Evolutionary conservation across 306 rosid species (phyloP).

Genomic region (Lathyrus aphaca): DNA sequence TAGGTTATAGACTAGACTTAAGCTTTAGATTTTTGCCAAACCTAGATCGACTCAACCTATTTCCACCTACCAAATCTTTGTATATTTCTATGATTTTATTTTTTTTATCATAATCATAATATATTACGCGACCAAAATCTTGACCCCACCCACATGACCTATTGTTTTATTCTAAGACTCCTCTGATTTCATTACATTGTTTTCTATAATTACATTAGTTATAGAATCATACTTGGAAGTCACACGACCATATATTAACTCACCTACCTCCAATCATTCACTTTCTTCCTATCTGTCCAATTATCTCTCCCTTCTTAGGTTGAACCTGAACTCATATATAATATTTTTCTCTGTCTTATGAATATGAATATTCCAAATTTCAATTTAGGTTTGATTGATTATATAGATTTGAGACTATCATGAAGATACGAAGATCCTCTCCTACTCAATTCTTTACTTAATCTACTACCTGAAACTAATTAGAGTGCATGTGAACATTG

Average conservation of each 20-base stretch:
- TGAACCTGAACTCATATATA: background rate
- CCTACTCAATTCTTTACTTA: constrained; percentile 33
- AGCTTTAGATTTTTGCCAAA: no score
- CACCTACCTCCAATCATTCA: background rate
- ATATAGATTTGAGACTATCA: constrained; percentile 41
- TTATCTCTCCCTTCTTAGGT: constrained; percentile 27
- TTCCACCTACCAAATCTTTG: constrained; percentile 44
- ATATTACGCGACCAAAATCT: constrained; percentile 32
- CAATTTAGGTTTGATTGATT: constrained; percentile 21
- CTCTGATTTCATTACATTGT: constrained; percentile 34
- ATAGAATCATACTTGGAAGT: constrained; percentile 41
- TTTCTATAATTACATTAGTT: constrained; percentile 19
- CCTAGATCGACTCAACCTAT: no score
- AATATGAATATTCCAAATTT: constrained; percentile 37
- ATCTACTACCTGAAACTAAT: constrained; percentile 14
- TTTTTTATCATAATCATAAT: background rate
- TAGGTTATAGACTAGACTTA: no score
- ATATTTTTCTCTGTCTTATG: background rate
- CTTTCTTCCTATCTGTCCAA: background rate
- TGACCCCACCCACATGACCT: constrained; percentile 66
- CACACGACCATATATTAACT: constrained; percentile 31
- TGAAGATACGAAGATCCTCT: constrained; percentile 50
- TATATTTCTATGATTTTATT: constrained; percentile 29
- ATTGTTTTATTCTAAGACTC: constrained; percentile 36
- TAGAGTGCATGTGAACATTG: constrained; percentile 58